Evolutionary conservation across 2,329 filamentous ascomycete species (phyloP), one percentile per base, ranked within the genome.

Genomic region (Penicillium hesseltinei): DNA sequence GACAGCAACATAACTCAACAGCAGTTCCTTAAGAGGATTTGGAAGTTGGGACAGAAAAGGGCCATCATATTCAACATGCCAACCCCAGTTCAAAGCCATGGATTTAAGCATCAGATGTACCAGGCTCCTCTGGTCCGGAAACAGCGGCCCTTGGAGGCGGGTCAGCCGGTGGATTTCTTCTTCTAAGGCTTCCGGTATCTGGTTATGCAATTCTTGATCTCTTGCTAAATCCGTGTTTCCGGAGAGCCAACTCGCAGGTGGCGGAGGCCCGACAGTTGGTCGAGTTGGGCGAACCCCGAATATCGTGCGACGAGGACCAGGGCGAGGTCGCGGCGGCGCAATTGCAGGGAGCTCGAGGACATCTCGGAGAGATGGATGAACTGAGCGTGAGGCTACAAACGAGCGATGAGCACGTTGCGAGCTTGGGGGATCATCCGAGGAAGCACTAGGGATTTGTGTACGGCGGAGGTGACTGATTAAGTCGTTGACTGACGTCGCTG

Each of bases 21-120:
- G 62, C 1, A 77, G 69, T 59, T 81, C 72, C 62, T 84, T 84
- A 6, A 85, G 64, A 40, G 76, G 75, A 17, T 75, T 70, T 0
- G 84, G 82, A 13, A 87, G 64, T 3, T 80, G 73, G 2, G 77
- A 73, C 3, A 88, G 69, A 49, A 82, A 83, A 19, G 80, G 72
- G 54, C 82, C 79, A 63, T 87, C 83, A 61, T 85, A 84, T 51
- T 82, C 77, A 27, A 81, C 69, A 59, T 87, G 79, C 70, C 80
- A 79, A 10, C 77, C 69, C 84, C 84, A 88, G 25, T 84, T 78
- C 25, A 70, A 64, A 2, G 84, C 83, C 64, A 87, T 80, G 0
- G 77, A 75, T 62, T 81, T 84, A 38, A 88, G 66, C 17, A 79
- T 69, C 5, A 75, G 66, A 69, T 86, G 79, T 45, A 80, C 61